Conservation (phyloP, 306 rosid species). For the Notholithocarpus densiflorus region DNA sequence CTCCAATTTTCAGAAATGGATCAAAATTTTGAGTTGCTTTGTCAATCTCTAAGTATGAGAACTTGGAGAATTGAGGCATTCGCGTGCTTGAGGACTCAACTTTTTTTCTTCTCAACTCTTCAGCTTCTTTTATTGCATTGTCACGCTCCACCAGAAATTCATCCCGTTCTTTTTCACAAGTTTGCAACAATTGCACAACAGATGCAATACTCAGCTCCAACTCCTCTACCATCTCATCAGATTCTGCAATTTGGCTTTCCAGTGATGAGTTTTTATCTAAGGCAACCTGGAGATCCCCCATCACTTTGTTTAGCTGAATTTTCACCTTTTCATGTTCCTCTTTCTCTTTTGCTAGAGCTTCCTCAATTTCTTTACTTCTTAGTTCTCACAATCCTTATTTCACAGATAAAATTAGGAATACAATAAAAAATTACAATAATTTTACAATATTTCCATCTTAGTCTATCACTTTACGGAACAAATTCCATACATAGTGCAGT, state of each 20-base stretch:
- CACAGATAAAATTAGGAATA: no score
- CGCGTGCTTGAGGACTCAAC: conserved; percentile 29
- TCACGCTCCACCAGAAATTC: conserved; percentile 41
- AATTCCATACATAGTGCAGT: no score
- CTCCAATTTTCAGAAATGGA: conserved; percentile 46
- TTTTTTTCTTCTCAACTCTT: conserved; percentile 37
- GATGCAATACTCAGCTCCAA: conserved; percentile 42
- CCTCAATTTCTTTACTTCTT: conserved; percentile 36
- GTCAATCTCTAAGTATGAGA: conserved; percentile 37
- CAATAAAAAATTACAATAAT: no score
- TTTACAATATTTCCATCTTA: no score
- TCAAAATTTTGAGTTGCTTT: conserved; percentile 44
- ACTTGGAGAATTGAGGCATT: conserved; percentile 37
- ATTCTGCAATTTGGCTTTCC: conserved; percentile 38
- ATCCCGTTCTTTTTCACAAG: conserved; percentile 42
- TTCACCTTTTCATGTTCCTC: conserved; percentile 32
- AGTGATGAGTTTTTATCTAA: conserved; percentile 23
- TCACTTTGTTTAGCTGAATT: conserved; percentile 26
- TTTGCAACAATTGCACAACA: conserved; percentile 41
- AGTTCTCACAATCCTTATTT: no score
- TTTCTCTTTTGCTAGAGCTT: conserved; percentile 35
- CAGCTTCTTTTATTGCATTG: conserved; percentile 44
- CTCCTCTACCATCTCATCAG: conserved; percentile 24
- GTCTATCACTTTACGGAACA: no score
- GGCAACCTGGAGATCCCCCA: conserved; percentile 34